Evolutionary conservation across 2,329 filamentous ascomycete species (phyloP), one percentile per base, ranked within the genome.

Genomic region (Talaromyces sp.): DNA sequence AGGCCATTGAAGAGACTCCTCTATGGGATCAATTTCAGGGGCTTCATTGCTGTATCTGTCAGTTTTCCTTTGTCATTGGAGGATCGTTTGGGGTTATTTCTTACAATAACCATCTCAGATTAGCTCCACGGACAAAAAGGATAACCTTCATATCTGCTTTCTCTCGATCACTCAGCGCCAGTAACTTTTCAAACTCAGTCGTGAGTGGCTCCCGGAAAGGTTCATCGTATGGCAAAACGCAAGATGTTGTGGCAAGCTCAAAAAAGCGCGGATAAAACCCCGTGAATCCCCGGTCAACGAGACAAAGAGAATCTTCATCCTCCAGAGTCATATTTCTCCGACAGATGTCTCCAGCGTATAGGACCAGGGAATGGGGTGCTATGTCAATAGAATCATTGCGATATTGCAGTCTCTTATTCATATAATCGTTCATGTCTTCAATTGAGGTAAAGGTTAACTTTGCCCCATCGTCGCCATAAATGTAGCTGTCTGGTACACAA

Each of bases 321-420:
- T 48, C 35, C 33, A 35, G 27, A 33, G 47, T 52, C 16, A 52
- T 40, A 40, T 52, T 52, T 17, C 42, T 37, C n/a, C 42, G 32
- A 37, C 13, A 39, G 33, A n/a, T 13, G 14, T 35, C 33, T 7
- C 33, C 33, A n/a, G 13, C 11, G 13, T 14, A 35, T 5, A 35
- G 33, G 2, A 35, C 33, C n/a, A 35, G 10, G 2, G 33, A 14
- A 33, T 49, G 44, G 32, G 39, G 36, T 13, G 24, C 43, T 27
- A 62, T 4, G 43, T 62, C 54, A 32, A 62, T 55, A 14, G 52
- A 56, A 22, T 58, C 49, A 39, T 56, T 53, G 19, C 58, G 52
- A 35, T 43, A 32, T 14, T 49, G 37, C 16, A 62, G 36, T 33
- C 59, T 52, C 51, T 51, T 57, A 30, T 62, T 57, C 27, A 62